Conservation (phyloP, 352 stramenopile genomes). For the Globisporangium acanthophoron region DNA sequence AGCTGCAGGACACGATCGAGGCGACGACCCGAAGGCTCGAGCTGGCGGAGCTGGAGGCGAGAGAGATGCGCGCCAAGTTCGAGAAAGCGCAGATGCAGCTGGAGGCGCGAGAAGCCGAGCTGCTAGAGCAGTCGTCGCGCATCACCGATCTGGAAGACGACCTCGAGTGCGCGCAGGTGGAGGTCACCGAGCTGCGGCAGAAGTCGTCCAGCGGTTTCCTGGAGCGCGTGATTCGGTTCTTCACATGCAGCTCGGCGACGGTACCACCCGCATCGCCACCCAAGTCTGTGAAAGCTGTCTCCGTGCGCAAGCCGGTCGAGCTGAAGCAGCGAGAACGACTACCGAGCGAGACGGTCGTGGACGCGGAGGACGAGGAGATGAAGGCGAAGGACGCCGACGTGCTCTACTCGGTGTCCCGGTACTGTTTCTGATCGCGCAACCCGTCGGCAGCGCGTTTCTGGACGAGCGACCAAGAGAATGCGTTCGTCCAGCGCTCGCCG, state of each 20-base stretch:
- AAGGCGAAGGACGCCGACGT: constrained; percentile 49
- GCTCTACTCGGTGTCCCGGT: constrained; percentile 47
- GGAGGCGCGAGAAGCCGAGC: constrained; percentile 40
- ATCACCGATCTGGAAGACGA: constrained; percentile 57
- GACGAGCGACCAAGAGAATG: constrained; percentile 11
- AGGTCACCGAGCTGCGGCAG: constrained; percentile 47
- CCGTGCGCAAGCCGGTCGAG: constrained; percentile 23
- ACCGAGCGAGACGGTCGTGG: constrained; percentile 26
- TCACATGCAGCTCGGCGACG: constrained; percentile 70
- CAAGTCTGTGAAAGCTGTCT: constrained; percentile 19
- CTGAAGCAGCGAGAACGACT: constrained; percentile 19
- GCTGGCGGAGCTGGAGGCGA: constrained; percentile 38
- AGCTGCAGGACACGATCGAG: constrained; percentile 31
- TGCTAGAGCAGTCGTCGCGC: constrained; percentile 53
- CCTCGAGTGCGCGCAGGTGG: constrained; percentile 40
- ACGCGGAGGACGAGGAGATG: constrained; percentile 47
- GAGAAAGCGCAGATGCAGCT: constrained; percentile 50
- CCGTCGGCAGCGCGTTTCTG: background rate
- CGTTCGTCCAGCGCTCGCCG: constrained; percentile 3
- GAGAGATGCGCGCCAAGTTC: constrained; percentile 38
- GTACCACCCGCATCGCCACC: constrained; percentile 34
- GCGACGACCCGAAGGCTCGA: constrained; percentile 36
- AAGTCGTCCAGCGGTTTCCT: constrained; percentile 31
- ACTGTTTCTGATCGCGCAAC: constrained; percentile 38
- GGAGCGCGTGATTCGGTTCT: constrained; percentile 80